phyloP scores from a whole-genome alignment of 768 basidiomycete species.

The Mycena vulgaris region DNA sequence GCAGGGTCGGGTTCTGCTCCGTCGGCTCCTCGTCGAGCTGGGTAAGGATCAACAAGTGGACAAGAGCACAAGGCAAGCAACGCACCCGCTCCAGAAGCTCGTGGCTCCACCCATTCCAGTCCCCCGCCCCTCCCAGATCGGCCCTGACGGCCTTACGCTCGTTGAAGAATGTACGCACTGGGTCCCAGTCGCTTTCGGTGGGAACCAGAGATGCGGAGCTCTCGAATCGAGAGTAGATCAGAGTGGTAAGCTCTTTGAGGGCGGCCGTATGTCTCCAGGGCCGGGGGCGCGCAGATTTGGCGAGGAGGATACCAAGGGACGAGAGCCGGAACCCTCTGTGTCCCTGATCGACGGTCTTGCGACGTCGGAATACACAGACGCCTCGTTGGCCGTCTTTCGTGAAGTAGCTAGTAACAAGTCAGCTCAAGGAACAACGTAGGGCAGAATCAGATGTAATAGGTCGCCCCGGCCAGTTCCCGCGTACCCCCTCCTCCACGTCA shows the following conservation, averaged over 20 bases:
- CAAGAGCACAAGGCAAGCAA: slow-evolving; percentile 15
- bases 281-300: slow-evolving; percentile 74
- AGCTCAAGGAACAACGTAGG: neutral
- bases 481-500: neutral
- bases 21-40: slow-evolving; percentile 48
- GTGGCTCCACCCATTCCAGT: slow-evolving; percentile 79
- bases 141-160: slow-evolving; percentile 66
- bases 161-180: slow-evolving; percentile 75
- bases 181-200: slow-evolving; percentile 73
- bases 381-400: slow-evolving; percentile 79
- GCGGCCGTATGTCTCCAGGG: slow-evolving; percentile 82
- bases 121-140: slow-evolving; percentile 70
- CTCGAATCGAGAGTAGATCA: slow-evolving; percentile 68
- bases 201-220: slow-evolving; percentile 64
- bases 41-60: slow-evolving; percentile 1
- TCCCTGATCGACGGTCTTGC: slow-evolving; percentile 77
- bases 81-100: slow-evolving; percentile 71
- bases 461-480: neutral
- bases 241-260: slow-evolving; percentile 71
- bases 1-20: slow-evolving; percentile 69
- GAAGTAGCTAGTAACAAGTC: slow-evolving; percentile 68
- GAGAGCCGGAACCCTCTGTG: slow-evolving; percentile 87
- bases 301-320: slow-evolving; percentile 82
- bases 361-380: slow-evolving; percentile 81
- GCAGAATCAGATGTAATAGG: neutral